Evolutionary conservation across 495 filamentous ascomycete species (phyloP), one percentile per base, ranked within the genome.

Genomic region (Podospora pseudoanserina): DNA sequence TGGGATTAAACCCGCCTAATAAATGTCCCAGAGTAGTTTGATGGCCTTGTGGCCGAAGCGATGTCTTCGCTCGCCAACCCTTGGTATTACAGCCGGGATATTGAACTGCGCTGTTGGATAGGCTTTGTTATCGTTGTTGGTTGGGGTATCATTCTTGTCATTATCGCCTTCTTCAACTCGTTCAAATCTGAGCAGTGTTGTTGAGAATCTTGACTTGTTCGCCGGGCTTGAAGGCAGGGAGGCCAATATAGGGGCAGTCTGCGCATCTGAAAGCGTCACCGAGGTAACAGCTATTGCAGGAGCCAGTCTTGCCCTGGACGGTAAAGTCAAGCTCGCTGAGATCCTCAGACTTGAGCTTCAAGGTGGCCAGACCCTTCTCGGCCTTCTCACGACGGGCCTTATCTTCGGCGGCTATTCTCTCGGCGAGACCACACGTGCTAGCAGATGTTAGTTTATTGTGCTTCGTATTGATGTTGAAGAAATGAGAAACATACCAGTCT

Each of bases 211-310:
- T 83, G 49, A 98, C 92, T 79, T 97, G 92, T 83, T 99, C 93
- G 3, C 95, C 96, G 4, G 92, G 92, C 85, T 97, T 97, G 81
- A 99, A 99, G 6, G 95, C 89, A 2, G 96, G 95, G 64, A 98
- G 82, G 9, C 95, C 96, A 69, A 96, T 88, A 79, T 97, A 98
- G 0, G 94, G 94, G 76, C 95, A 97, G 2, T 92, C 72, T 39
- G 78, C 80, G 70, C 89, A 93, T 60, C 91, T 80, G 78, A 94
- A 94, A 5, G 92, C 92, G 79, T 99, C 95, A 27, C 95, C 95
- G 13, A 99, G 82, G 32, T 92, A 90, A 76, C 95, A 98, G 76
- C 91, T 97, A 63, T 92, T 92, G 76, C 95, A 99, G 11, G 90
- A 93, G 9, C 96, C 94, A 0, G 92, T 90, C 82, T 97, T 98